A percentile compares a stretch with the other conserved stretches of the same genome.
Evolutionary conservation across 116 monocot genomes (phyloP).

Genomic region (Iris pallida): DNA sequence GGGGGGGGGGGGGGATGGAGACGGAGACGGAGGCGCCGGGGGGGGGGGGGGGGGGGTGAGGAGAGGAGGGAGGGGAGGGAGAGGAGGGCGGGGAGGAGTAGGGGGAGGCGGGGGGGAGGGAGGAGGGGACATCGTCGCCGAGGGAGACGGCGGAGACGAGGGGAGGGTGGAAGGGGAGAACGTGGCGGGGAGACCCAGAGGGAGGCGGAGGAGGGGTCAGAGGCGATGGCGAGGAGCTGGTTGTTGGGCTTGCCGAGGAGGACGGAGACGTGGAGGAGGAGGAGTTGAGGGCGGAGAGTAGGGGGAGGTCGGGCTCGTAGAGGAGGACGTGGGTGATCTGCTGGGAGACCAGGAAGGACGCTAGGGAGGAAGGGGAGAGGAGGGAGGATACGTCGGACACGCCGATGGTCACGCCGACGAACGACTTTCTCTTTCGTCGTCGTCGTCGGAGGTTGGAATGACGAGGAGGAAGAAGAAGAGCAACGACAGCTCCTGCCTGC

Average conservation of each 20-base stretch:
- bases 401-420: constrained; percentile 72
- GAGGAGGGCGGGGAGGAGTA: constrained; percentile 63
- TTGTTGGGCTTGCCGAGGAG: constrained; percentile 63
- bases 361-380: constrained; percentile 41
- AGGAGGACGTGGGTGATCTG: constrained; percentile 68
- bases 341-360: constrained; percentile 48
- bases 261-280: constrained; percentile 25
- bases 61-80: constrained; percentile 38
- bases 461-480: too few relatives aligned
- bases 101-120: constrained; percentile 44
- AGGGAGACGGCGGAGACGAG: constrained; percentile 33
- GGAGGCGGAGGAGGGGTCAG: constrained; percentile 35
- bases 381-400: constrained; percentile 42
- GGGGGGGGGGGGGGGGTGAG: constrained; percentile 31
- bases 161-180: constrained; percentile 39
- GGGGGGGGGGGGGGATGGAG: constrained; percentile 69
- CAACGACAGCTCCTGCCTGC: too few relatives aligned
- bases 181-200: constrained; percentile 53
- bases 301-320: constrained; percentile 42
- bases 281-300: constrained; percentile 49
- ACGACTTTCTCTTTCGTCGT: constrained; percentile 15
- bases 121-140: constrained; percentile 56
- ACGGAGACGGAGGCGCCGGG: too few relatives aligned
- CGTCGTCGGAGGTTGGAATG: too few relatives aligned
- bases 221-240: constrained; percentile 68